Conservation (phyloP, 1,284 basidiomycete genomes). For the Naganishia sp. region DNA sequence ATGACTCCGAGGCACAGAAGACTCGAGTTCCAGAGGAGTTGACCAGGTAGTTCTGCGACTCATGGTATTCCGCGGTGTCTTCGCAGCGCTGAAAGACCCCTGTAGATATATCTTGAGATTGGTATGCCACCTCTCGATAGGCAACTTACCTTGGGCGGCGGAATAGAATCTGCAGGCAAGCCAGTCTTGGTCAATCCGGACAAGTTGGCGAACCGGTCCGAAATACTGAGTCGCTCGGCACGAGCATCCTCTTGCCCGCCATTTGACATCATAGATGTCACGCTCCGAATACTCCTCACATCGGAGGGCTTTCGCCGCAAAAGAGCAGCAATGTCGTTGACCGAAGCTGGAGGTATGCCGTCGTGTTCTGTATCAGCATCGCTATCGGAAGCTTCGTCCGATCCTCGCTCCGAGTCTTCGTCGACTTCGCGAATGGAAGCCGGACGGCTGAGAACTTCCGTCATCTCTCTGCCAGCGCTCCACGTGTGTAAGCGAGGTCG, state of each 20-base stretch:
- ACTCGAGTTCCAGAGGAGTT: conserved; percentile 25
- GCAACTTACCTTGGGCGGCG: neutral
- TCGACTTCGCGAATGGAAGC: conserved; percentile 43
- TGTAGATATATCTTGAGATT: neutral
- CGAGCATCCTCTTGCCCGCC: conserved; percentile 20
- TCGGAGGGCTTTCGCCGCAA: conserved; percentile 28
- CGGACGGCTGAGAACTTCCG: conserved; percentile 49
- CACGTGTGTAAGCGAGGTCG: conserved; percentile 38
- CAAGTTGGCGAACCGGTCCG: conserved; percentile 34
- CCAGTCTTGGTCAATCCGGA: conserved; percentile 18
- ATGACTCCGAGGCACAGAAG: conserved; percentile 9
- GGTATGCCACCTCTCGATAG: neutral
- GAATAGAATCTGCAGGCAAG: neutral
- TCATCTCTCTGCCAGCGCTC: conserved; percentile 50
- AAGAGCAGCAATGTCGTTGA: conserved; percentile 53
- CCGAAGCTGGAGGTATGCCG: conserved; percentile 51
- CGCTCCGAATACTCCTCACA: conserved; percentile 34
- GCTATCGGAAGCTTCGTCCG: conserved; percentile 42
- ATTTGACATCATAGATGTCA: conserved; percentile 33
- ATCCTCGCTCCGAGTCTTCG: conserved; percentile 38
- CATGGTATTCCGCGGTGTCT: conserved; percentile 7
- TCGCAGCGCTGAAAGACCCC: conserved; percentile 1
- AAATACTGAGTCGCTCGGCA: conserved; percentile 32
- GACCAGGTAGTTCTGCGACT: conserved; percentile 23
- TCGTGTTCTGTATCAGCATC: conserved; percentile 43